Evolutionary conservation across 371 early-diverging fungal genomes (phyloP).

Genomic region (Nematocida parisii): DNA sequence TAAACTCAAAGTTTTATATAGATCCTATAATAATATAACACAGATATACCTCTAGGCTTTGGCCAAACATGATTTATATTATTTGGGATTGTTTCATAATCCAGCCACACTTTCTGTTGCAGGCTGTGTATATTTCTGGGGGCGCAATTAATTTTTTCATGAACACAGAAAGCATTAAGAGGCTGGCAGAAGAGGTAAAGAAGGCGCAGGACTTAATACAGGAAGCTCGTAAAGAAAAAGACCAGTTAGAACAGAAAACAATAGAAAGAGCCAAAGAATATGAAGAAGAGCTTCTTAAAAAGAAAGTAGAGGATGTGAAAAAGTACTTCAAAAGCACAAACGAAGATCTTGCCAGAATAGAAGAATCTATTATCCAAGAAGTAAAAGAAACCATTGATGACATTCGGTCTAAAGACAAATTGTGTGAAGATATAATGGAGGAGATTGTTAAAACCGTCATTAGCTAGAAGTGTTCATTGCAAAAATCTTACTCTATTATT

Average conservation of each 20-base stretch:
- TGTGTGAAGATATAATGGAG: slow-evolving; percentile 19
- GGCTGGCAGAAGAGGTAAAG: slow-evolving; percentile 51
- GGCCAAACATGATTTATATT: too few relatives aligned
- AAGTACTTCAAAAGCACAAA: slow-evolving; percentile 6
- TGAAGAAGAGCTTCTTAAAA: slow-evolving; percentile 17
- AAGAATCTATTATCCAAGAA: slow-evolving; percentile 1
- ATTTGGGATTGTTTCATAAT: too few relatives aligned
- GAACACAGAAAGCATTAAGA: slow-evolving; percentile 54
- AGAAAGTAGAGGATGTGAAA: slow-evolving; percentile 37
- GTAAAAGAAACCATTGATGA: slow-evolving; percentile 24
- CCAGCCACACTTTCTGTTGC: too few relatives aligned
- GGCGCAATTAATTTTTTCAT: slow-evolving; percentile 11
- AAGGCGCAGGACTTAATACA: slow-evolving; percentile 41
- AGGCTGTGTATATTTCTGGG: not conserved
- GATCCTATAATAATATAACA: too few relatives aligned
- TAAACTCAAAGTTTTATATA: too few relatives aligned
- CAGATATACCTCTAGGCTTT: too few relatives aligned
- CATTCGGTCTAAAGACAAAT: slow-evolving; percentile 28
- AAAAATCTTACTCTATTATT: too few relatives aligned
- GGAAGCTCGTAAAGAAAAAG: slow-evolving; percentile 41
- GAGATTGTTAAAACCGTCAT: slow-evolving; percentile 10
- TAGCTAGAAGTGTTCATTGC: not conserved
- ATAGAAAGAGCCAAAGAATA: slow-evolving; percentile 35
- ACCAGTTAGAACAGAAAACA: slow-evolving; percentile 5
- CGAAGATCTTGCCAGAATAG: slow-evolving; percentile 30